Evolutionary conservation across 108 stramenopile species (phyloP), one percentile per base, ranked within the genome.

Genomic region (Poteriospumella lacustris): DNA sequence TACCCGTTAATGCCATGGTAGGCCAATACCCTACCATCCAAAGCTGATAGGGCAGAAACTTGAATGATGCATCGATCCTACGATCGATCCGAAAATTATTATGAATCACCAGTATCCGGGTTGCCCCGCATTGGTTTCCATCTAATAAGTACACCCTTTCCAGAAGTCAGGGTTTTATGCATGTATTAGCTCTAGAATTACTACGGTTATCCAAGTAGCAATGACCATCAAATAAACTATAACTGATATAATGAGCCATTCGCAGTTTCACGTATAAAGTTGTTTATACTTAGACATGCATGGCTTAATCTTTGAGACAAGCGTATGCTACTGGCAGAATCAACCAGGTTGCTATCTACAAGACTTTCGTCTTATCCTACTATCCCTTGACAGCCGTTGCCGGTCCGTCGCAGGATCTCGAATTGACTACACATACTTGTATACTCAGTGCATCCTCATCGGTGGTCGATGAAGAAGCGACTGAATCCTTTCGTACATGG

Each of bases 291-390:
- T 93, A 95, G 91, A 97, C 96, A 94, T 95, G 96, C 96, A 97
- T 97, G 96, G 94, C 96, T 97, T 96, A 96, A 95, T 96, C 96
- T 96, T 96, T 95, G 93, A 96, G 94, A 95, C 96, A 92, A 97
- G 95, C 95, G 92, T 97, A 97, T 97, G 94, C 94, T 95, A 97
- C 94, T 97, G 96, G 94, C 96, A 97, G 96, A 94, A 97, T 97
- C 96, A 97, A 97, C 94, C 96, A 97, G 94, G 89, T 95, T 94
- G 88, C 92, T 79, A 85, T 19, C 47, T 39, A n/a, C n/a, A n/a
- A n/a, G n/a, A n/a, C n/a, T n/a, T n/a, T n/a, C n/a, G n/a, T n/a
- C n/a, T n/a, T n/a, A n/a, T n/a, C n/a, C n/a, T n/a, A n/a, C n/a
- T n/a, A n/a, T n/a, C n/a, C n/a, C n/a, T n/a, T n/a, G n/a, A n/a